These are phyloP conservation scores for Sordariomycetes sp. DNA, from an alignment of 2,329 filamentous ascomycete species.

Conservation along the genomic window DNA sequence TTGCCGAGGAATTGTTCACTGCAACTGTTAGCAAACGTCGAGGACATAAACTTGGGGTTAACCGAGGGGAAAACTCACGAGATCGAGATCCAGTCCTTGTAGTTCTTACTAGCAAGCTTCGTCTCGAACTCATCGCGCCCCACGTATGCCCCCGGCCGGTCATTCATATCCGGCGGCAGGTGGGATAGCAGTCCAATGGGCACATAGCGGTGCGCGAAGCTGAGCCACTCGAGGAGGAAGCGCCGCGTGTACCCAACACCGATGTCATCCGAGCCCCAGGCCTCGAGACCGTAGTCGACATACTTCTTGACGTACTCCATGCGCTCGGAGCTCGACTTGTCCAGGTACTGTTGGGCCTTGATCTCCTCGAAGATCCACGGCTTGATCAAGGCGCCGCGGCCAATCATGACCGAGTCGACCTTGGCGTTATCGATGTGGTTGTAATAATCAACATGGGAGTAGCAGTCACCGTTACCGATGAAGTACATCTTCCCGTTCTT, in stretches of 20 bases:
- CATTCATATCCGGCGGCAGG: constrained; percentile 79
- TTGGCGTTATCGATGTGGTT: constrained; percentile 63
- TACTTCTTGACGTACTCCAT: constrained; percentile 82
- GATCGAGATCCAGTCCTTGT: constrained; percentile 98
- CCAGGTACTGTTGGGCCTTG: constrained; percentile 79
- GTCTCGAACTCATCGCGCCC: constrained; percentile 89
- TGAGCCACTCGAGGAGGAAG: constrained; percentile 92
- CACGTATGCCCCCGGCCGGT: constrained; percentile 73
- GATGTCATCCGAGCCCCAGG: constrained; percentile 92
- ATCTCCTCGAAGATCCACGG: constrained; percentile 99
- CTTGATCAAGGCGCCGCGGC: constrained; percentile 91
- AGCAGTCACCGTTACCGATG: constrained; percentile 93
- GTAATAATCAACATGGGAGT: constrained; percentile 82
- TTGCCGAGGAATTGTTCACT: constrained; percentile 98
- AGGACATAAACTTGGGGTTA: constrained; percentile 1
- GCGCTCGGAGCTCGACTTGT: constrained; percentile 84
- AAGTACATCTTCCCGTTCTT: constrained; percentile 71
- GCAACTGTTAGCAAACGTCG: constrained; percentile 8
- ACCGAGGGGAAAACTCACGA: constrained; percentile 49
- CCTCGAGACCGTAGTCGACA: constrained; percentile 78
- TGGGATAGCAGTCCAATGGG: constrained; percentile 81
- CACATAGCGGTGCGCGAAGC: constrained; percentile 86
- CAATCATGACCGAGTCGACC: constrained; percentile 94
- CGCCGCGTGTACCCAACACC: constrained; percentile 83
- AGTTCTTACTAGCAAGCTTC: constrained; percentile 81